Base-by-base conservation (phyloP, 2,329 filamentous ascomycete genomes). In the Penicillium psychrosexuale region DNA sequence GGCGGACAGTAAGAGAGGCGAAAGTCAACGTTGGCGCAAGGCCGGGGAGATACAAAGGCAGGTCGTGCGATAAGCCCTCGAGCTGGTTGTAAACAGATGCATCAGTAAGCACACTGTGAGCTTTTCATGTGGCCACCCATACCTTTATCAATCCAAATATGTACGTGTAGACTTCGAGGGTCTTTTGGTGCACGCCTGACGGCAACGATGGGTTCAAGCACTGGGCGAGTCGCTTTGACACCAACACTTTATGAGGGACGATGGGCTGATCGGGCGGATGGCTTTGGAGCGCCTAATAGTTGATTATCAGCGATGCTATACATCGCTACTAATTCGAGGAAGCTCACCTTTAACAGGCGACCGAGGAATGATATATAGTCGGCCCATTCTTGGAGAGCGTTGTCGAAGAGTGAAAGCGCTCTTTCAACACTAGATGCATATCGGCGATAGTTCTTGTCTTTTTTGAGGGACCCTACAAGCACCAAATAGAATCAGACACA, bases 351-450 rank as follows among this genome's bases (percentile, higher is more conserved):
- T 59, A 96, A 80, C 46, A 99, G 80, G 59, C 91, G 86, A 70
- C 90, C 95, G 53, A 99, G 78, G 72, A 97, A 99, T 17, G 93
- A 96, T 68, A 99, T 99, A 71, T 99, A 99, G 77, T 99, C 94
- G 46, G 95, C 94, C 94, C 94, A 99, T 84, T 99, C 94, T 75
- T 97, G 91, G 64, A 97, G 81, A 30, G 91, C 86, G 15, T 90
- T 92, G 71, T 99, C 94, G 77, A 97, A 99, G 33, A 96, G 81
- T 43, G 89, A 84, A 59, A 99, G 82, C 33, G 91, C 89, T 72
- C 91, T 85, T 69, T 97, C 93, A 62, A 99, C 87, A 55, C 86
- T 89, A 46, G 87, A 84, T 42, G 91, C 91, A 84, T 97, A 99
- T 72, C 92, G 89, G 62, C 92, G 90, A 71, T 90, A 93, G 57